Conservation (phyloP, 2,329 filamentous ascomycete species). For the Colletotrichum orchidophilum region DNA sequence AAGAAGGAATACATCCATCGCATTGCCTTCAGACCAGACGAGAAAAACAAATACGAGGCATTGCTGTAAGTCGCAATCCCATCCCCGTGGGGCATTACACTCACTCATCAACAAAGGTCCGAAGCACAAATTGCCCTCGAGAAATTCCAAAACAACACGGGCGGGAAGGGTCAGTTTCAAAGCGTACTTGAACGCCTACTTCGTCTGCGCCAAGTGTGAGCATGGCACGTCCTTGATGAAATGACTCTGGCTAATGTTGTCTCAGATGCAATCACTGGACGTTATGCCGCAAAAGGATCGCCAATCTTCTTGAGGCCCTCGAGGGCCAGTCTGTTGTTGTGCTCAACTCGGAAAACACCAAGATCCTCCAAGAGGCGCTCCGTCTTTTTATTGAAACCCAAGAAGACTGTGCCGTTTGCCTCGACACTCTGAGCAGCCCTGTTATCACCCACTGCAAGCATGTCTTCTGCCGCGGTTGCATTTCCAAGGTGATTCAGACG, state of each 20-base stretch:
- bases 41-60: conserved; percentile 80
- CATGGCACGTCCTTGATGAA: conserved; percentile 37
- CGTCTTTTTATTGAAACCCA: conserved; percentile 81
- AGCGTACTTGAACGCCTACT: conserved; percentile 83
- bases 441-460: conserved; percentile 90
- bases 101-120: conserved; percentile 52
- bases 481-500: conserved; percentile 76
- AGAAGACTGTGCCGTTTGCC: conserved; percentile 85
- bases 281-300: conserved; percentile 79
- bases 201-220: conserved; percentile 78
- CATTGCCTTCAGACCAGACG: conserved; percentile 77
- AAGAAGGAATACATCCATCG: conserved; percentile 82
- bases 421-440: conserved; percentile 75
- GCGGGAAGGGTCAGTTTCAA: conserved; percentile 68
- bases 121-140: conserved; percentile 79
- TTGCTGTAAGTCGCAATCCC: conserved; percentile 64
- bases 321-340: conserved; percentile 74
- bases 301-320: conserved; percentile 74
- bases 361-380: conserved; percentile 78
- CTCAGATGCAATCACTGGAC: conserved; percentile 86
- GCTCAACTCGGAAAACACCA: conserved; percentile 76
- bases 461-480: conserved; percentile 78
- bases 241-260: conserved; percentile 31
- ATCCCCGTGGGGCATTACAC: background rate
- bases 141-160: conserved; percentile 61